These are phyloP conservation scores for Sugiyamaella paludigena DNA, from an alignment of 1,139 yeast genomes.

Conservation along the genomic window DNA sequence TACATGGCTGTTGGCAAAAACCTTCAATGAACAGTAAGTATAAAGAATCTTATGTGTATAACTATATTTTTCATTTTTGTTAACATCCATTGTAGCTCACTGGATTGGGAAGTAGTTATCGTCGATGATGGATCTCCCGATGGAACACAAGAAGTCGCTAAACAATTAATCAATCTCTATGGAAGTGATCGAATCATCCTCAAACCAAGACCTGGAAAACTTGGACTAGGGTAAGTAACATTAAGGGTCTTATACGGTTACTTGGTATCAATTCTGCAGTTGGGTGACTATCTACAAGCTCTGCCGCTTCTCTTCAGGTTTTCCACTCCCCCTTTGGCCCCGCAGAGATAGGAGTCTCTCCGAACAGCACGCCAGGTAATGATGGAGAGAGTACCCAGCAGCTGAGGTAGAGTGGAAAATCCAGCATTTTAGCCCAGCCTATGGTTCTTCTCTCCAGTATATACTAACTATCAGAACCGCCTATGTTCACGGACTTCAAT, in stretches of 20 bases:
- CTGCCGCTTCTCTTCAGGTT: no score
- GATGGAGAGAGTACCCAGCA: no score
- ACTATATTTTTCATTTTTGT: background rate
- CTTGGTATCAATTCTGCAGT: no score
- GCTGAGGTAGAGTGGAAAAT: no score
- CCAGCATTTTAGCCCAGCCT: no score
- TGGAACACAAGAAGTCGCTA: conserved; percentile 75
- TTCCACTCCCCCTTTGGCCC: no score
- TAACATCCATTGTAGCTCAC: conserved; percentile 19
- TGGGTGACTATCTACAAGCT: no score
- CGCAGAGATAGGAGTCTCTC: no score
- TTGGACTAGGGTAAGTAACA: conserved; percentile 56
- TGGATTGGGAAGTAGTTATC: conserved; percentile 76
- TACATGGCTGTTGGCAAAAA: conserved; percentile 66
- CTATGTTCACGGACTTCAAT: conserved; percentile 74
- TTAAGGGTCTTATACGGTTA: no score
- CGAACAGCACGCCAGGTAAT: no score
- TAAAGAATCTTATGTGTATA: no score
- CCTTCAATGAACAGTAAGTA: conserved; percentile 52
- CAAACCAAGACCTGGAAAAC: conserved; percentile 74
- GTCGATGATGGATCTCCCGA: conserved; percentile 84
- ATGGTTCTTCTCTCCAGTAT: no score
- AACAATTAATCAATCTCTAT: conserved; percentile 59
- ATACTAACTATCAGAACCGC: conserved; percentile 50
- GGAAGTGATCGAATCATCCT: conserved; percentile 64